Conservation (phyloP, 208 protist genomes). For the Leishmania braziliensis region DNA sequence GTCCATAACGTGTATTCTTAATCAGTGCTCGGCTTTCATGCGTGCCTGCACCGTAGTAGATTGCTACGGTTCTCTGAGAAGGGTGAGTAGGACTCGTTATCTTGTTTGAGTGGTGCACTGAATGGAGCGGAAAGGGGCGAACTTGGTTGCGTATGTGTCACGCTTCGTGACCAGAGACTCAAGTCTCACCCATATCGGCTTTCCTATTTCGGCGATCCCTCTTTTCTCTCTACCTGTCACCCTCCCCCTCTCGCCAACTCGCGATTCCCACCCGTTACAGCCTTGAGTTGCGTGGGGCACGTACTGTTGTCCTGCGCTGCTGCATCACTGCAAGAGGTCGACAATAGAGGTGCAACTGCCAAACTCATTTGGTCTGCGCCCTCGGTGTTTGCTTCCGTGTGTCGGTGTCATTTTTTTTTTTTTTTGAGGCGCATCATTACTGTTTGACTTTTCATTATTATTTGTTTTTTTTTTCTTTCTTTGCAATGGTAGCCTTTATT, state of each 20-base stretch:
- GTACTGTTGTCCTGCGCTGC: background rate
- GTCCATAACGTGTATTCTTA: background rate
- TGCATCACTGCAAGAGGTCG: background rate
- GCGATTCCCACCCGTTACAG: background rate
- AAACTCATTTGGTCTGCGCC: background rate
- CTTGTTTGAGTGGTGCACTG: background rate
- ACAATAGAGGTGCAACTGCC: background rate
- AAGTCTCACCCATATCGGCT: background rate
- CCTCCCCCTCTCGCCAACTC: background rate
- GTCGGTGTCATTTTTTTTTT: background rate
- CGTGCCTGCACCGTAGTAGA: background rate
- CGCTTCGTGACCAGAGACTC: background rate
- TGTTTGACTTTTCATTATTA: background rate
- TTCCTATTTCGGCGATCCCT: background rate
- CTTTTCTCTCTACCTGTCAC: background rate
- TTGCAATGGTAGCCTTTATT: background rate
- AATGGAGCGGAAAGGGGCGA: background rate
- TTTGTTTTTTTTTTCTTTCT: background rate
- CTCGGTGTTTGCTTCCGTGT: background rate
- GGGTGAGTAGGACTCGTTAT: background rate
- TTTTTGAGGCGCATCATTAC: background rate
- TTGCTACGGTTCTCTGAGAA: background rate
- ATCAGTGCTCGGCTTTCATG: background rate
- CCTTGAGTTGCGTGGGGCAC: background rate
- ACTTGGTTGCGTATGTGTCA: background rate